phyloP scores from a whole-genome alignment of 2,329 filamentous ascomycete species.

The Monosporascus sp. region DNA sequence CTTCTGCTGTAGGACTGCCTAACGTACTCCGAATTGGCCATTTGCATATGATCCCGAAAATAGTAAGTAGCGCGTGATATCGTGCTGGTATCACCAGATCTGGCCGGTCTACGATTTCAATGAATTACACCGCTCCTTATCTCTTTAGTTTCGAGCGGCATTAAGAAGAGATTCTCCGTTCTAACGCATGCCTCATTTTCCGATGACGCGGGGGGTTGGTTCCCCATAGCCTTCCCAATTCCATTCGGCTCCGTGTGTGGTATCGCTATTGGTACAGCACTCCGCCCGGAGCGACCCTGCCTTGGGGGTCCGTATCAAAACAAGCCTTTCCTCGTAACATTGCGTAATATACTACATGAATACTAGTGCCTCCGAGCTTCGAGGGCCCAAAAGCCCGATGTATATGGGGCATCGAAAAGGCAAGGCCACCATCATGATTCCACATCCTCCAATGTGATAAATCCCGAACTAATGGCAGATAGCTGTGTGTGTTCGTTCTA shows the following conservation, averaged over 20 bases:
- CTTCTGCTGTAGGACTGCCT: background rate
- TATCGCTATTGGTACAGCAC: background rate
- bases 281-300: background rate
- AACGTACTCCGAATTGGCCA: too few species aligned
- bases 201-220: background rate
- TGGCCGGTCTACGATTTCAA: background rate
- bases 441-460: background rate
- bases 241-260: background rate
- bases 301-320: background rate
- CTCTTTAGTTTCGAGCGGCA: background rate
- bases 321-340: background rate
- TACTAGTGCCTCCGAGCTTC: background rate
- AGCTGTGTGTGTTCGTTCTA: background rate
- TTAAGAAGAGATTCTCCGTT: background rate
- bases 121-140: background rate
- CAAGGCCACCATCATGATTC: background rate
- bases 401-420: background rate
- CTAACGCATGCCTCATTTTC: background rate
- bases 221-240: background rate
- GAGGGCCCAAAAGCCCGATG: background rate
- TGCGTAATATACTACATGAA: background rate
- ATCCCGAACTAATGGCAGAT: background rate
- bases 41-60: too few species aligned
- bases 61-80: too few species aligned
- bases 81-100: background rate